A percentile compares a stretch with the other conserved stretches of the same genome.
These are phyloP conservation scores for Arabis alpina DNA, from an alignment of 345 rosid species.

Conservation along the genomic window DNA sequence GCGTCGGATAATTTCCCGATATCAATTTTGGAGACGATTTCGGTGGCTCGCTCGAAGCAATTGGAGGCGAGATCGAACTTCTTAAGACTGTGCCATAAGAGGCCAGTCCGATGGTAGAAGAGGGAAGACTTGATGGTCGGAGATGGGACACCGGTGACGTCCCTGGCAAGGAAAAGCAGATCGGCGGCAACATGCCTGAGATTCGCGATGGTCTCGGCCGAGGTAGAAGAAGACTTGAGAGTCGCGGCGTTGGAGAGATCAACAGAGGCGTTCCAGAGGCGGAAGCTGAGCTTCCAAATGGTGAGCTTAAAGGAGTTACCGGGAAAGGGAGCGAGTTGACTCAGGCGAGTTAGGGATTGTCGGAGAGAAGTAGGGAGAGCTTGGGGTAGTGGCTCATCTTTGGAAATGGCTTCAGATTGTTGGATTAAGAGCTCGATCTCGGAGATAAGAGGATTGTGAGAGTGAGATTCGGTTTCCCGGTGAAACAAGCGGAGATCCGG, in stretches of 20 bases:
- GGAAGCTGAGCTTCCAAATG: slow-evolving; percentile 88
- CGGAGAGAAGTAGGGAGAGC: slow-evolving; percentile 60
- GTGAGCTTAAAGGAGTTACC: slow-evolving; percentile 65
- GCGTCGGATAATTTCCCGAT: slow-evolving; percentile 52
- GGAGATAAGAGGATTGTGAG: slow-evolving; percentile 52
- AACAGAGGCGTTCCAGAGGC: slow-evolving; percentile 96
- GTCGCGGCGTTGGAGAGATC: slow-evolving; percentile 71
- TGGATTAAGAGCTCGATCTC: slow-evolving; percentile 69
- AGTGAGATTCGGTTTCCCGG: slow-evolving; percentile 29
- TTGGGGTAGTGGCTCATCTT: slow-evolving; percentile 45
- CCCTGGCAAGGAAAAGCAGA: slow-evolving; percentile 69
- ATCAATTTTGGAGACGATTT: slow-evolving; percentile 68
- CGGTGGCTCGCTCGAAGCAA: slow-evolving; percentile 90
- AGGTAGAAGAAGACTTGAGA: slow-evolving; percentile 49
- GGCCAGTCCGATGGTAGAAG: slow-evolving; percentile 82
- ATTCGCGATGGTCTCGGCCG: slow-evolving; percentile 46
- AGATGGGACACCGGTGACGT: slow-evolving; percentile 74
- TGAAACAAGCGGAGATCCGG: slow-evolving; percentile 53
- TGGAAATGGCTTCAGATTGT: slow-evolving; percentile 57
- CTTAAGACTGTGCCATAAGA: slow-evolving; percentile 63
- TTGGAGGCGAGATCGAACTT: slow-evolving; percentile 74
- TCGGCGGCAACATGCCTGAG: slow-evolving; percentile 89
- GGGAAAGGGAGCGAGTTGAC: slow-evolving; percentile 64
- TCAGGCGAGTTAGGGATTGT: slow-evolving; percentile 56
- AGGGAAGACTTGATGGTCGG: slow-evolving; percentile 70